Base-by-base conservation (phyloP, 2,329 filamentous ascomycete species). In the Diplocarpon mali region DNA sequence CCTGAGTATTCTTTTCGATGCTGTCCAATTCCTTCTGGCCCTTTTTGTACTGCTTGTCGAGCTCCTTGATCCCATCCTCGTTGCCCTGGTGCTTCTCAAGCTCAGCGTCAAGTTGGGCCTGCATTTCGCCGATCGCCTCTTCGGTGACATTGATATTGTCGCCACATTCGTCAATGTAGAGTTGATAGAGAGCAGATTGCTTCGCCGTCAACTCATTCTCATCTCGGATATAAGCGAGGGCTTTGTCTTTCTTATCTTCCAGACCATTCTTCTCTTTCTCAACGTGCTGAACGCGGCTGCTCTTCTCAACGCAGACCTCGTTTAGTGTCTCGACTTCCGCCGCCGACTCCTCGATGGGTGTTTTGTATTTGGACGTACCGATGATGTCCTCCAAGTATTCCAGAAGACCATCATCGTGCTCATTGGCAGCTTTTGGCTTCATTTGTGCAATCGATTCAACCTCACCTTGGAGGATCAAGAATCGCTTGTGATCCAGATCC, bases 351-450 rank as follows among this genome's bases (percentile, higher is more conserved):
- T 98, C 92, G 51, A 98, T 98, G 0, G 92, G 90, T 0, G 84
- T 77, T 67, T 98, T 98, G 69, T 98, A 98, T 63, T 95, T 95
- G 5, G 92, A 96, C 0, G 92, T 98, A 51, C 93, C 92, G 57
- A 98, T 96, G 50, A 98, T 98, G 59, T 98, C 92, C 63, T 98
- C 92, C 0, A 98, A 76, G 53, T 98, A 98, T 64, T 98, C 92
- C 14, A 98, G 72, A 3, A 98, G 75, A 11, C 92, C 92, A 58
- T 98, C 92, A 49, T 98, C 92, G 60, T 96, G 90, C 63, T 98
- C 92, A 56, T 86, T 90, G 35, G 76, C 81, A 3, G 93, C 92
- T 64, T 98, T 98, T 14, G 93, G 75, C 66, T 98, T 98, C 92
- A 98, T 98, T 65, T 96, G 92, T 6, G 92, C 90, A 61, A 98